Evolutionary conservation across 2,329 filamentous ascomycete genomes (phyloP).

Genomic region (Neofusicoccum cordaticola): DNA sequence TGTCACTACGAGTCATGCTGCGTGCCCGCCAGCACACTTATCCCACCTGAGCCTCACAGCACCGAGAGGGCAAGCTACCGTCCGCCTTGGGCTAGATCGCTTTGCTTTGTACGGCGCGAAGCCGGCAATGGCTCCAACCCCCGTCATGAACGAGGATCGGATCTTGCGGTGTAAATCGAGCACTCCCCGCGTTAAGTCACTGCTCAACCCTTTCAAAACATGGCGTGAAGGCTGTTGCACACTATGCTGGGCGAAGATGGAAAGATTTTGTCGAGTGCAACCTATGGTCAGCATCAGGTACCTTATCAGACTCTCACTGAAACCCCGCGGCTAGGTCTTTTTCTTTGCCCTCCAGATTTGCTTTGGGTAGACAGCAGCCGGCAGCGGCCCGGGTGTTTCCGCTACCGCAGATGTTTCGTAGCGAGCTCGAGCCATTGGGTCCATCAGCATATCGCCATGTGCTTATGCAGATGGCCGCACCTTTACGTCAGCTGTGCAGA

Average conservation of each 20-base stretch:
- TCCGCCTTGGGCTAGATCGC: neutral
- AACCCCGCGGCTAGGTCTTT: neutral
- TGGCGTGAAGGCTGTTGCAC: no score
- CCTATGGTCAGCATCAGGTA: neutral
- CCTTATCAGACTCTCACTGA: neutral
- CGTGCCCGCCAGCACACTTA: neutral
- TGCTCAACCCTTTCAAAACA: neutral
- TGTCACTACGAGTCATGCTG: neutral
- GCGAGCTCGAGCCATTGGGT: neutral
- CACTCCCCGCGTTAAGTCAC: neutral
- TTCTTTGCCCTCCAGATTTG: neutral
- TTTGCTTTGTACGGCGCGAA: neutral
- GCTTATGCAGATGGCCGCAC: neutral
- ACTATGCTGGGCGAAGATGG: no score
- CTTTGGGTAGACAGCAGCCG: neutral
- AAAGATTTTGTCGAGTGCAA: neutral
- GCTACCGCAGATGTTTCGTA: neutral
- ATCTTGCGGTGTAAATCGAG: neutral
- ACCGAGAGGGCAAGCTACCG: neutral
- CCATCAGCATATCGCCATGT: neutral
- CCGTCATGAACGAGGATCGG: neutral
- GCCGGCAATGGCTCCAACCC: neutral
- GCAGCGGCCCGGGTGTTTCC: neutral
- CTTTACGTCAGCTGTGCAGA: neutral
- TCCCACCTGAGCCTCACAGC: no score